phyloP scores from a whole-genome alignment of 2,329 filamentous ascomycete species.

The Aspergillus hiratsukae region DNA sequence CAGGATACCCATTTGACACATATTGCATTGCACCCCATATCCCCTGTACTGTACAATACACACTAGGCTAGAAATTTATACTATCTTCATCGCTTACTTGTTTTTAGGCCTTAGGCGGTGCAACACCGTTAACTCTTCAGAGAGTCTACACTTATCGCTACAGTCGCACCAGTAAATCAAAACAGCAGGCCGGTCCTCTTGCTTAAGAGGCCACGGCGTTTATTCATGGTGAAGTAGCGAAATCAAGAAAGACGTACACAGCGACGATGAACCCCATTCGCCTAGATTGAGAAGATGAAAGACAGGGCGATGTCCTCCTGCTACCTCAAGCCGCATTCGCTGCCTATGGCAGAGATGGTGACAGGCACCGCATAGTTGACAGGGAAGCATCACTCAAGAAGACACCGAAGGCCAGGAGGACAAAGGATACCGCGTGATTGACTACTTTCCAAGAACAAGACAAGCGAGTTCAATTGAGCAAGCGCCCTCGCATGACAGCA shows the following conservation, averaged over 20 bases:
- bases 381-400: conserved; percentile 1
- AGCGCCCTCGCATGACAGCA: conserved; percentile 17
- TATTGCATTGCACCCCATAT: neutral
- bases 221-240: conserved; percentile 1
- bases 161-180: neutral
- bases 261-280: conserved; percentile 24
- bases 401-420: conserved; percentile 12
- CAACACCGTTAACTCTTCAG: neutral
- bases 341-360: conserved; percentile 8
- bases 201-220: neutral
- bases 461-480: conserved; percentile 13
- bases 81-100: neutral
- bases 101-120: neutral
- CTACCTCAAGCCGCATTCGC: neutral
- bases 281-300: conserved; percentile 6
- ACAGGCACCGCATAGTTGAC: conserved; percentile 20
- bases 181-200: neutral
- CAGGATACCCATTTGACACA: conserved; percentile 4
- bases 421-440: conserved; percentile 17
- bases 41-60: conserved; percentile 5
- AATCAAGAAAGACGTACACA: conserved; percentile 18
- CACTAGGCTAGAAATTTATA: neutral
- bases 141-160: neutral
- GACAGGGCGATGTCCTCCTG: conserved; percentile 10
- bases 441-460: conserved; percentile 29